phyloP scores from a whole-genome alignment of 2,329 filamentous ascomycete species.

The Periconia sp. region DNA sequence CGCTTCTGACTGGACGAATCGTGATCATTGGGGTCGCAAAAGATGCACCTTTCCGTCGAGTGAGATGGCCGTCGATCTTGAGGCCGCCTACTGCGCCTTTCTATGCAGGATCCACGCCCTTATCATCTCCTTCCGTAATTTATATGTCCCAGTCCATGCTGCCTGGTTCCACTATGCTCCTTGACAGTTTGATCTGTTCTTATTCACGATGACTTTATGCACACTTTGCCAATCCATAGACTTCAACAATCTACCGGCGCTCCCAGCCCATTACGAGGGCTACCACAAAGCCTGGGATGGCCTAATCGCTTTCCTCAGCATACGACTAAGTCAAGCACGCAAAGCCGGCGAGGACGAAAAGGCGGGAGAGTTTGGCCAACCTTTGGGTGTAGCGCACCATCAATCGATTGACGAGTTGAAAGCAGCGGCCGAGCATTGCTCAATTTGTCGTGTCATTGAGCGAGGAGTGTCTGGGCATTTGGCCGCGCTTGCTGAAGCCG shows the following conservation, averaged over 20 bases:
- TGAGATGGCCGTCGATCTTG: too few species aligned
- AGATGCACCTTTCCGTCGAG: too few species aligned
- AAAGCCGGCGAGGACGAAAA: slow-evolving; percentile 3
- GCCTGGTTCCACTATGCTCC: too few species aligned
- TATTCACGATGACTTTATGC: slow-evolving; percentile 9
- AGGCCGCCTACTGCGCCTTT: too few species aligned
- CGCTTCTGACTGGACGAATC: too few species aligned
- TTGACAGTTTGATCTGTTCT: too few species aligned
- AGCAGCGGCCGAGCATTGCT: slow-evolving; percentile 12
- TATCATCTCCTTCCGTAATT: too few species aligned
- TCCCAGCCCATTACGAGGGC: slow-evolving; percentile 5
- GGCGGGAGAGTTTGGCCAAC: slow-evolving; percentile 16
- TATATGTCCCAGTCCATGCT: too few species aligned
- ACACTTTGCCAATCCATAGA: slow-evolving; percentile 7
- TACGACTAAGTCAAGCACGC: background rate
- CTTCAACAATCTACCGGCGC: slow-evolving; percentile 10
- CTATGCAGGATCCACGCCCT: too few species aligned
- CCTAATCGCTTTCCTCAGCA: slow-evolving; percentile 1
- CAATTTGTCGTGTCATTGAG: slow-evolving; percentile 13
- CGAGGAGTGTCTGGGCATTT: slow-evolving; percentile 7
- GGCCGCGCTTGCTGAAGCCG: slow-evolving; percentile 11
- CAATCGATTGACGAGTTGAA: slow-evolving; percentile 15
- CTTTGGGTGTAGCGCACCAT: slow-evolving; percentile 11
- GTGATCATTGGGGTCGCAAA: too few species aligned
- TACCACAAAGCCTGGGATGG: slow-evolving; percentile 8